phyloP scores from a whole-genome alignment of 1,284 basidiomycete genomes.

The Stygiomarasmius scandens region DNA sequence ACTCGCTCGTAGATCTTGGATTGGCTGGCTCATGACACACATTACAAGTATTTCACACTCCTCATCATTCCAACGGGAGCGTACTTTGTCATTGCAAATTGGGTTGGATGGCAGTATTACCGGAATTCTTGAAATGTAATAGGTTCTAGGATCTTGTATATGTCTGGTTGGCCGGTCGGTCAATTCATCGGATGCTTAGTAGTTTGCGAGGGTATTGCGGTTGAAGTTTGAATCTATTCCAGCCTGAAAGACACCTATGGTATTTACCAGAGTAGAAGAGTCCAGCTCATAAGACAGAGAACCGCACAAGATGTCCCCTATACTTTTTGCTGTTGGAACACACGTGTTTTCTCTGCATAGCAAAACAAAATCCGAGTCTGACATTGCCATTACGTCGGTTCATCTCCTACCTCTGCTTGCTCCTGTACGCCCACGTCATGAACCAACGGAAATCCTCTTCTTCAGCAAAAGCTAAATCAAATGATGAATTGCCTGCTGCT shows the following conservation, averaged over 20 bases:
- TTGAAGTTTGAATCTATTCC: too few relatives aligned
- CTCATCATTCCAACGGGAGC: conserved; percentile 80
- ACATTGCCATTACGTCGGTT: background rate
- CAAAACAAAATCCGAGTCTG: background rate
- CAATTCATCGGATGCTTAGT: too few relatives aligned
- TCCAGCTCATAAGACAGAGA: too few relatives aligned
- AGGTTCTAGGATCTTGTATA: too few relatives aligned
- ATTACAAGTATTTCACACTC: conserved; percentile 88
- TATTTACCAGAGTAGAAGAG: too few relatives aligned
- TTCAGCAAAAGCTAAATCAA: conserved; percentile 25
- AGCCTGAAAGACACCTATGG: too few relatives aligned
- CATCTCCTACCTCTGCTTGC: background rate
- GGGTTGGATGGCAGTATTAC: conserved; percentile 96
- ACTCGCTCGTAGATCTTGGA: conserved; percentile 56
- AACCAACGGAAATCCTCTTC: conserved; percentile 40
- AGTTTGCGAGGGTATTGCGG: too few relatives aligned
- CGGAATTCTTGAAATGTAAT: conserved; percentile 83
- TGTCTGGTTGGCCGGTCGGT: too few relatives aligned
- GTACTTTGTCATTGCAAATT: conserved; percentile 94
- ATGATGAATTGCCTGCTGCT: conserved; percentile 47
- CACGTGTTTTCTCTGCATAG: too few relatives aligned
- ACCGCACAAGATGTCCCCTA: too few relatives aligned
- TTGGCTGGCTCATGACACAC: conserved; percentile 65
- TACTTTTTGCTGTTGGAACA: too few relatives aligned
- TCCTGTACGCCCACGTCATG: conserved; percentile 28